Evolutionary conservation across 2,329 filamentous ascomycete species (phyloP).

Genomic region (Exutisphaerella laricina): DNA sequence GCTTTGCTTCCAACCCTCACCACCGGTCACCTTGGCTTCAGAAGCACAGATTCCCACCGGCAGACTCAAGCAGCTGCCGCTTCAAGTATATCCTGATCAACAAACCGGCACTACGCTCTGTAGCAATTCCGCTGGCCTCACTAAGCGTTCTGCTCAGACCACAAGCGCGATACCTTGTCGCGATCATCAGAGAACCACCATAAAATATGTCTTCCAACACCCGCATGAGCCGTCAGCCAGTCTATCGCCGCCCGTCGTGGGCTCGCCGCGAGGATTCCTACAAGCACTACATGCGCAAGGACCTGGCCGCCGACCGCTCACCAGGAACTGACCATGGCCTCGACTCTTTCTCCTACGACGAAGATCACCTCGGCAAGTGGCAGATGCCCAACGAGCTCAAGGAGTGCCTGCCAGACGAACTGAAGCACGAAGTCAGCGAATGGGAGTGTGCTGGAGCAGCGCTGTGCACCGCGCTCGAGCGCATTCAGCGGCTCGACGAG

Average conservation of each 20-base stretch:
- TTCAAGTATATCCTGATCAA: background rate
- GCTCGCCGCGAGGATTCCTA: constrained; percentile 23
- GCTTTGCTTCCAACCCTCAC: background rate
- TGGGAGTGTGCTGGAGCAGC: constrained; percentile 43
- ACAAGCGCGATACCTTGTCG: background rate
- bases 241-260: constrained; percentile 29
- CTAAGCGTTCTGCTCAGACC: background rate
- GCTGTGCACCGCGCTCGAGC: constrained; percentile 38
- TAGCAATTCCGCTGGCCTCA: constrained; percentile 1
- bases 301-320: constrained; percentile 19
- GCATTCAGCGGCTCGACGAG: constrained; percentile 31
- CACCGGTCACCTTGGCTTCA: background rate
- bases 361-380: constrained; percentile 36
- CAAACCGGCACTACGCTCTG: background rate
- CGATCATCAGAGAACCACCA: background rate
- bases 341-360: constrained; percentile 34
- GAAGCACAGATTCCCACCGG: background rate
- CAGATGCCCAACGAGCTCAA: constrained; percentile 35
- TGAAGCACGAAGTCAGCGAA: constrained; percentile 33
- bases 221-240: constrained; percentile 16
- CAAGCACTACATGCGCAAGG: constrained; percentile 22
- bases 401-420: constrained; percentile 33
- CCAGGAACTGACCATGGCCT: constrained; percentile 23
- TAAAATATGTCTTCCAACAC: constrained; percentile 3
- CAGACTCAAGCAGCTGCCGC: background rate